These are phyloP conservation scores for Pharnaceum exiguum DNA, from an alignment of 148 eudicot species.

Conservation along the genomic window DNA sequence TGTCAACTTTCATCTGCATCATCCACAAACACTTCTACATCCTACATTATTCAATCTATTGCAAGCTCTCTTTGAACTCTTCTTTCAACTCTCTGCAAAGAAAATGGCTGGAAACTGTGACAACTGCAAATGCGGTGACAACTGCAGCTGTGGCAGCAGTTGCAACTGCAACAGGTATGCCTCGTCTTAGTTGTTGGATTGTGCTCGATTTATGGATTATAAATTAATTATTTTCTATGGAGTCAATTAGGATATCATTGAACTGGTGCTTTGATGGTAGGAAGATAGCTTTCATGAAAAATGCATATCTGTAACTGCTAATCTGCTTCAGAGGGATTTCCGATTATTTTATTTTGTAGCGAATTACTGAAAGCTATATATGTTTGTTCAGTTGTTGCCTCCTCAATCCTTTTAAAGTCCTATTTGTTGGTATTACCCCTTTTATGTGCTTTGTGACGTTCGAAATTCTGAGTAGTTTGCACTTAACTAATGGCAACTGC, in stretches of 20 bases:
- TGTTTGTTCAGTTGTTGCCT: too few relatives aligned
- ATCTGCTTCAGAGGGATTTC: too few relatives aligned
- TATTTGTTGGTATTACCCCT: background rate
- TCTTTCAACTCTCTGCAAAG: constrained; percentile 2
- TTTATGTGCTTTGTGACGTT: background rate
- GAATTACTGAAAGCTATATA: too few relatives aligned
- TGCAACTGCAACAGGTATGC: constrained; percentile 35
- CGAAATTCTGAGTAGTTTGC: background rate
- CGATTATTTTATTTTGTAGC: too few relatives aligned
- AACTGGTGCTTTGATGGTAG: too few relatives aligned
- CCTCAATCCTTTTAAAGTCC: too few relatives aligned
- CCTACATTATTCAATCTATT: background rate
- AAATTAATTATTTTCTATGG: background rate
- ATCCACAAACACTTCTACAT: constrained; percentile 12
- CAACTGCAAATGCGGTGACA: constrained; percentile 27
- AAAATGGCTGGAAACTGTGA: constrained; percentile 33
- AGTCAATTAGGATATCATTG: background rate
- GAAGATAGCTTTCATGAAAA: too few relatives aligned
- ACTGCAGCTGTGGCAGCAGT: constrained; percentile 33
- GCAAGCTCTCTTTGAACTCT: constrained; percentile 1
- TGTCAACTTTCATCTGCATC: constrained; percentile 12
- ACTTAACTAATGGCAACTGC: too few relatives aligned
- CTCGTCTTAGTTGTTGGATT: background rate
- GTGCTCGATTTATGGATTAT: background rate
- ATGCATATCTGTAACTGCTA: too few relatives aligned